Percentiles rank a stretch among this genome's conserved stretches.
phyloP scores from a whole-genome alignment of 768 basidiomycete genomes.

The Rhodotorula diobovata region DNA sequence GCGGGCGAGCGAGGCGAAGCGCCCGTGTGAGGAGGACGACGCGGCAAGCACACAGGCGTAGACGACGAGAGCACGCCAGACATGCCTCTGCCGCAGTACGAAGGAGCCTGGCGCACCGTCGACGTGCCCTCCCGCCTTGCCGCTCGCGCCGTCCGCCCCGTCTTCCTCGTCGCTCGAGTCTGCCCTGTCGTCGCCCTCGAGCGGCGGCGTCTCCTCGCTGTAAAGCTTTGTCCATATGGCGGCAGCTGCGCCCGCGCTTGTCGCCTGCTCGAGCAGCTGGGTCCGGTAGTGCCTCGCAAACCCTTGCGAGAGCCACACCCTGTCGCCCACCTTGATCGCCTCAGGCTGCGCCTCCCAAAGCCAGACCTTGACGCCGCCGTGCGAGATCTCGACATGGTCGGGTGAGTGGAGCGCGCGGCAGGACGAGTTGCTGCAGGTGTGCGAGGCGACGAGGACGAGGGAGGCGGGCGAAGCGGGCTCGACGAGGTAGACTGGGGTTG shows the following conservation, averaged over 20 bases:
- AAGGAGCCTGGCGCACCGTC: background rate
- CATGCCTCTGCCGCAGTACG: background rate
- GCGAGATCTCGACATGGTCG: slow-evolving; percentile 22
- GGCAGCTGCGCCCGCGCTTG: slow-evolving; percentile 10
- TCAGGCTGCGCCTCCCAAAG: slow-evolving; percentile 5
- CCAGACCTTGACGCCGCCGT: background rate
- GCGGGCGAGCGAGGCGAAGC: slow-evolving; percentile 3
- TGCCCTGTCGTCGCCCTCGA: background rate
- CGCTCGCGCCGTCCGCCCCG: background rate
- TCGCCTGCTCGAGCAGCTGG: background rate
- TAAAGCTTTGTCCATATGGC: slow-evolving; percentile 6
- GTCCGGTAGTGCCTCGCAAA: background rate
- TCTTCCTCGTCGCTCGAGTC: background rate
- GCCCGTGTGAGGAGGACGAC: background rate
- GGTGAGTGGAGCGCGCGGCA: slow-evolving; percentile 9
- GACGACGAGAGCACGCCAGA: slow-evolving; percentile 23
- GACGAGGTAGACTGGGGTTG: slow-evolving; percentile 1
- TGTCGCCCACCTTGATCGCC: slow-evolving; percentile 18
- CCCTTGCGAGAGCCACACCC: background rate
- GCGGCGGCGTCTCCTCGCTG: too few species aligned
- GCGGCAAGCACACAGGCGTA: background rate
- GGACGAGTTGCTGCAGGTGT: slow-evolving; percentile 1
- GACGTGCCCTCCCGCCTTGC: background rate
- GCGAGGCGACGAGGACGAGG: slow-evolving; percentile 1
- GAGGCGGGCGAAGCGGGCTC: background rate